Evolutionary conservation across 2,329 filamentous ascomycete genomes (phyloP).

Genomic region (Scedosporium minutisporum): DNA sequence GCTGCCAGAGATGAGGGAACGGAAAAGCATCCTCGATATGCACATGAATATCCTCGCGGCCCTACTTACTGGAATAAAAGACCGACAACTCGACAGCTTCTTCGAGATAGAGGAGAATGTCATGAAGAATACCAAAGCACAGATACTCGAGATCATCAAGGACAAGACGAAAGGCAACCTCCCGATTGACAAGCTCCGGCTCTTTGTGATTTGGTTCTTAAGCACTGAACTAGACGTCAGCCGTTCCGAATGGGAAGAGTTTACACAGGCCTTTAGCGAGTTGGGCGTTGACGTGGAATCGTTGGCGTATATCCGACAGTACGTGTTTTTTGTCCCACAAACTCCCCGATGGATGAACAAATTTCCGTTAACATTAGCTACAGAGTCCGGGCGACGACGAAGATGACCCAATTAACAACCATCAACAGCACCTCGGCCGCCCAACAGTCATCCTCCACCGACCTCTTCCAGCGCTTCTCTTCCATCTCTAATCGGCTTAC

Average conservation of each 20-base stretch:
- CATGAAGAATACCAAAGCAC: constrained; percentile 79
- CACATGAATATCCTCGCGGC: constrained; percentile 97
- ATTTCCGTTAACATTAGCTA: constrained; percentile 1
- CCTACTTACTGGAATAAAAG: constrained; percentile 69
- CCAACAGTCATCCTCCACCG: constrained; percentile 50
- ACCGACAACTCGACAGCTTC: constrained; percentile 89
- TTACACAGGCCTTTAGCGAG: constrained; percentile 71
- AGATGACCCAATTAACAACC: constrained; percentile 96
- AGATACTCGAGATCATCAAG: constrained; percentile 79
- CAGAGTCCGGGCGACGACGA: constrained; percentile 83
- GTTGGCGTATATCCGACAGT: constrained; percentile 80
- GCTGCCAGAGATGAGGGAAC: constrained; percentile 81
- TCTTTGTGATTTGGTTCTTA: constrained; percentile 96
- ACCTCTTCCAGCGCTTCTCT: constrained; percentile 88
- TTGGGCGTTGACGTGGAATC: constrained; percentile 69
- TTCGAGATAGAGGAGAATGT: constrained; percentile 93
- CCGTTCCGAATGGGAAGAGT: constrained; percentile 72
- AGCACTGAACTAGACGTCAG: constrained; percentile 85
- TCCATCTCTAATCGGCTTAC: constrained; percentile 86
- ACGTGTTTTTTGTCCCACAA: constrained; percentile 23
- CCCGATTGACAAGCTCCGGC: constrained; percentile 76
- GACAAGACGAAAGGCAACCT: constrained; percentile 74
- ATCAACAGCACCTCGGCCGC: constrained; percentile 65
- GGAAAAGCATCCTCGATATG: constrained; percentile 91
- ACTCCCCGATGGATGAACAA: neutral